Evolutionary conservation across 163 green algal species (phyloP).

Genomic region (Chlorella variabilis): DNA sequence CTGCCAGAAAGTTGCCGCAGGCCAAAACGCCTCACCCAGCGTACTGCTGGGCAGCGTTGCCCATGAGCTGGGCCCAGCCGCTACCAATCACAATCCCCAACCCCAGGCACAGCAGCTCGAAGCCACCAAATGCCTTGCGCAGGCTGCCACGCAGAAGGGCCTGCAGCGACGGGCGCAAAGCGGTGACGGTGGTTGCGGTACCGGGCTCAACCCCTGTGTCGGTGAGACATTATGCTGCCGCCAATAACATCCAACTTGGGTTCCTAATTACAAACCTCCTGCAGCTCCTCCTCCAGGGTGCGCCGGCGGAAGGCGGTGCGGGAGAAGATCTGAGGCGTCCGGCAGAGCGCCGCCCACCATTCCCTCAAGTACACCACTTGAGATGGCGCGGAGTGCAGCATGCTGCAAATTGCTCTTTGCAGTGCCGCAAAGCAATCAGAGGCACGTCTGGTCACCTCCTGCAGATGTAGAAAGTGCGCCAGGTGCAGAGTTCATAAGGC

Average conservation of each 20-base stretch:
- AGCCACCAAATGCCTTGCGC: slow-evolving; percentile 30
- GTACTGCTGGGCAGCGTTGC: neutral
- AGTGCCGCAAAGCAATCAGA: too few species aligned
- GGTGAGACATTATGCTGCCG: too few species aligned
- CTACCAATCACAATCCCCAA: slow-evolving; percentile 49
- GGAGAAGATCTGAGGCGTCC: slow-evolving; percentile 34
- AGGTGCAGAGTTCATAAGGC: too few species aligned
- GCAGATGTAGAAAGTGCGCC: too few species aligned
- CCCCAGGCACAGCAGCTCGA: slow-evolving; percentile 47
- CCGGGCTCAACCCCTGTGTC: too few species aligned
- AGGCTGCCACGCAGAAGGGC: slow-evolving; percentile 48
- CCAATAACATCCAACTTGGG: neutral
- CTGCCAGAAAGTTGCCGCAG: too few species aligned
- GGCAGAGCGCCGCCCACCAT: too few species aligned
- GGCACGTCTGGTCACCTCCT: too few species aligned
- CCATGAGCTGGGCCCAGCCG: slow-evolving; percentile 37
- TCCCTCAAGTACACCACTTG: too few species aligned
- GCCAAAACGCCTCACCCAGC: neutral
- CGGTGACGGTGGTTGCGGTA: neutral
- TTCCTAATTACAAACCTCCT: slow-evolving; percentile 22
- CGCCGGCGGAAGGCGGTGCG: slow-evolving; percentile 37
- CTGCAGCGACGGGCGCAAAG: slow-evolving; percentile 17
- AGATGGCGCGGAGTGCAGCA: too few species aligned
- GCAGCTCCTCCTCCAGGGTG: slow-evolving; percentile 54
- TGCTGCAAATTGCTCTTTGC: too few species aligned